Conservation (phyloP, 2,329 filamentous ascomycete species). For the Alternaria solani region DNA sequence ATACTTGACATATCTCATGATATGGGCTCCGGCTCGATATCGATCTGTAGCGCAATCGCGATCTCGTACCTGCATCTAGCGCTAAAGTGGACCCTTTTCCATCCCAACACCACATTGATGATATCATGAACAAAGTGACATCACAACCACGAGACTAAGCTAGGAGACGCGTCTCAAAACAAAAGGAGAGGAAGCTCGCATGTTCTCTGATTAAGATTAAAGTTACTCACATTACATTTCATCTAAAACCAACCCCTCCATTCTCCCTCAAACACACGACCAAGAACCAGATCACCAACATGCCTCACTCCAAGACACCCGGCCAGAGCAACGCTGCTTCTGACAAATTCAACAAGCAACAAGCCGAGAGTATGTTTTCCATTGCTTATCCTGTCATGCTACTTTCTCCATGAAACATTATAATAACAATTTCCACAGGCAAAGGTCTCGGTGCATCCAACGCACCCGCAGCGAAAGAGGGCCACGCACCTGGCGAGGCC, state of each 20-base stretch:
- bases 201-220: neutral
- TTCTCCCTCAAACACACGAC: neutral
- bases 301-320: conserved; percentile 32
- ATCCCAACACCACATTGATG: conserved; percentile 3
- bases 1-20: neutral
- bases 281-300: neutral
- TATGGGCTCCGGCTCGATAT: neutral
- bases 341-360: conserved; percentile 28
- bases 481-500: conserved; percentile 21
- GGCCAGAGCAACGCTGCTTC: conserved; percentile 29
- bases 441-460: conserved; percentile 30
- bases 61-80: conserved; percentile 5
- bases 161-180: neutral
- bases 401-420: neutral
- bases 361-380: conserved; percentile 21
- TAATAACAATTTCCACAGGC: conserved; percentile 9
- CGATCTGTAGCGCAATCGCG: conserved; percentile 1
- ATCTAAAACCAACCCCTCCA: neutral
- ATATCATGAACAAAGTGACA: conserved; percentile 8
- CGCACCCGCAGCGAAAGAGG: conserved; percentile 25
- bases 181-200: neutral
- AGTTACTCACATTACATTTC: neutral
- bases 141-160: neutral
- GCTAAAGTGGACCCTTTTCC: neutral
- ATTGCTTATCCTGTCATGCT: neutral